phyloP scores from a whole-genome alignment of 2,329 filamentous ascomycete species.

The Sordariomycetes sp. region DNA sequence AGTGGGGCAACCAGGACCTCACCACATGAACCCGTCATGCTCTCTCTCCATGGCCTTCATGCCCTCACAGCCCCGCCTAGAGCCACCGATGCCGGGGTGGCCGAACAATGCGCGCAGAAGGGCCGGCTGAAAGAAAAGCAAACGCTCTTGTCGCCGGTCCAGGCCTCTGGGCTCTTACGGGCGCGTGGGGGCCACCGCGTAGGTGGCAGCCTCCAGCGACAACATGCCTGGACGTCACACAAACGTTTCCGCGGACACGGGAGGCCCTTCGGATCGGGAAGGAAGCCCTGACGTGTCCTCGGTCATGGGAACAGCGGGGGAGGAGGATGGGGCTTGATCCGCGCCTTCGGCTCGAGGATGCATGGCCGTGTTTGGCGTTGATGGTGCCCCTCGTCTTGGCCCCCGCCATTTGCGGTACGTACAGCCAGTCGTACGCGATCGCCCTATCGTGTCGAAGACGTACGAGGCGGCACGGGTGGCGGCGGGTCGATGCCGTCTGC shows the following conservation, averaged over 20 bases:
- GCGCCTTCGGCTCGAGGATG: too few relatives aligned
- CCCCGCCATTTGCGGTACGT: too few relatives aligned
- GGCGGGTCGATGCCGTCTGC: not conserved
- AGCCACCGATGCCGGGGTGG: not conserved
- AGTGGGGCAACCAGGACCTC: not conserved
- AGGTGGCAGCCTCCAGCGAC: not conserved
- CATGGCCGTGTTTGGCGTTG: not conserved
- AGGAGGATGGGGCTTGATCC: not conserved
- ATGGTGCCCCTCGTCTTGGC: not conserved
- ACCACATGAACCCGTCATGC: not conserved
- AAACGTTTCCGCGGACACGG: too few relatives aligned
- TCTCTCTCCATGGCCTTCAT: not conserved
- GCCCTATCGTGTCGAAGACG: not conserved
- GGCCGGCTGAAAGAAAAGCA: not conserved
- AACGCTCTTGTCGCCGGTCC: not conserved
- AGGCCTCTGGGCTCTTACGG: not conserved
- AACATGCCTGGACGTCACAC: not conserved
- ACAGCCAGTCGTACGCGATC: not conserved
- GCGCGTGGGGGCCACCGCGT: not conserved
- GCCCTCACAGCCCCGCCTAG: not conserved
- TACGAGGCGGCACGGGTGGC: not conserved
- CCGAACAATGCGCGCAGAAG: not conserved
- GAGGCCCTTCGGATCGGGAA: not conserved
- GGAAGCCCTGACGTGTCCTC: not conserved
- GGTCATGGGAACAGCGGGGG: not conserved